Evolutionary conservation across 75 land plant genomes (phyloP), one percentile per base, ranked within the genome.

Genomic region (Pinus taeda): DNA sequence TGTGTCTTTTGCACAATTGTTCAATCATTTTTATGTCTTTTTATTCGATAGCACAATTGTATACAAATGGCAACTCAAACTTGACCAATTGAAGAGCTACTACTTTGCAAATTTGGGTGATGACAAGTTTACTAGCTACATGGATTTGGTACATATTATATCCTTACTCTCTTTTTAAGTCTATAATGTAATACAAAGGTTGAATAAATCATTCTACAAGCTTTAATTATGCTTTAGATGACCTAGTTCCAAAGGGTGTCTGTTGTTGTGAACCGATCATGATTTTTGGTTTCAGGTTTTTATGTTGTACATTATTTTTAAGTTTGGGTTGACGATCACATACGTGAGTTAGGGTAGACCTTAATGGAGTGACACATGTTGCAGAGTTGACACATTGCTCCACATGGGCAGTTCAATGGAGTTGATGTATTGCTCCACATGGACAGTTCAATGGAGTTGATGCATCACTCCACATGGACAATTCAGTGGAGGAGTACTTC

Each of bases 1-100:
- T 17, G 36, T 33, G 42, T 11, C 72, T 42, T 42, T 49, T 49
- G 55, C 55, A 9, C 55, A 49, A 49, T 13, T 49, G 2, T 39
- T 11, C 42, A 39, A 4, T 73, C 56, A 73, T 18, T 24, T 53
- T 57, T 73, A 22, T n/a, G 12, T 55, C 49, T 36, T 6, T 69
- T 42, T 22, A 15, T 69, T 69, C 63, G 78, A 56, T 88, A 96
- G 96, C 80, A 97, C 99, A 78, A 79, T 97, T 81, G 97, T 94
- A 56, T 97, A 97, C 81, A 97, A 97, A 81, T 98, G 99, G 14
- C 99, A 97, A 75, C 82, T 97, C 56, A 97, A 93, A 81, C 99
- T 98, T 30, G 84, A 77, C 62, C 99, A 97, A 69, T 72, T 97
- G 86, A 88, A 81, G 83, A 81, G 85, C 55, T 97, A 97, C 75